Conservation (phyloP, 352 stramenopile genomes). For the Phytophthora agathidicida region DNA sequence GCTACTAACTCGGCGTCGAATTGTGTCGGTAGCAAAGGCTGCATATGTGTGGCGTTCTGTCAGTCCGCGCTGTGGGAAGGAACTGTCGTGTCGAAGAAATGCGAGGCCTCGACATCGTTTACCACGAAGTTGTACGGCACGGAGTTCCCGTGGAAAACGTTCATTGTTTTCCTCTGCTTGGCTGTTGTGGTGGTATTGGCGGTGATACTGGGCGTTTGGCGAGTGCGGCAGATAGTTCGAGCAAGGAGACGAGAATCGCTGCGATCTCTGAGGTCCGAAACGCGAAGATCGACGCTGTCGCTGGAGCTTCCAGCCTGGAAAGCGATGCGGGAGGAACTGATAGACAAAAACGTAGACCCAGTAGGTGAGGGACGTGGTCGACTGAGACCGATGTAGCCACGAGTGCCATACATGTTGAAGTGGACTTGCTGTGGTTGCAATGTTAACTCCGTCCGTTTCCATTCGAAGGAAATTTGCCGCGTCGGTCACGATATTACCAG, state of each 20-base stretch:
- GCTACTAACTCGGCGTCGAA: conserved; percentile 27
- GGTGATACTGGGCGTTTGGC: conserved; percentile 20
- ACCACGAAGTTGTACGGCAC: conserved; percentile 7
- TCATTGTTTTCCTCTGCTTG: conserved; percentile 20
- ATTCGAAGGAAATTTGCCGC: too few relatives aligned
- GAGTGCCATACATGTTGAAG: conserved; percentile 1
- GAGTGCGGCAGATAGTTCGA: conserved; percentile 15
- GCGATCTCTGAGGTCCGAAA: conserved; percentile 1
- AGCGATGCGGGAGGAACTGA: conserved; percentile 35
- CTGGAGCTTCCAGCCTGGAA: conserved; percentile 40
- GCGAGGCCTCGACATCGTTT: neutral
- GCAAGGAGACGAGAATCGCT: conserved; percentile 8
- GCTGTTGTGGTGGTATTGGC: conserved; percentile 15
- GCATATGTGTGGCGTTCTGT: conserved; percentile 46
- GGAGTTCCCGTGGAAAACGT: conserved; percentile 27
- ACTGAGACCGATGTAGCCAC: conserved; percentile 15
- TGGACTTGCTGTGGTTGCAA: too few relatives aligned
- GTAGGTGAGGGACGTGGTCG: conserved; percentile 23
- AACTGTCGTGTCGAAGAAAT: conserved; percentile 21
- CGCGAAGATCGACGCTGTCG: conserved; percentile 11
- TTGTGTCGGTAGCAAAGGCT: conserved; percentile 37
- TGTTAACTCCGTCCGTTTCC: too few relatives aligned
- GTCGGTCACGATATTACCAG: neutral
- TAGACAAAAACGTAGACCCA: conserved; percentile 27
- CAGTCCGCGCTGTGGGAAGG: conserved; percentile 34